Conservation (phyloP, 2,329 filamentous ascomycete genomes). For the Colletotrichum lini region DNA sequence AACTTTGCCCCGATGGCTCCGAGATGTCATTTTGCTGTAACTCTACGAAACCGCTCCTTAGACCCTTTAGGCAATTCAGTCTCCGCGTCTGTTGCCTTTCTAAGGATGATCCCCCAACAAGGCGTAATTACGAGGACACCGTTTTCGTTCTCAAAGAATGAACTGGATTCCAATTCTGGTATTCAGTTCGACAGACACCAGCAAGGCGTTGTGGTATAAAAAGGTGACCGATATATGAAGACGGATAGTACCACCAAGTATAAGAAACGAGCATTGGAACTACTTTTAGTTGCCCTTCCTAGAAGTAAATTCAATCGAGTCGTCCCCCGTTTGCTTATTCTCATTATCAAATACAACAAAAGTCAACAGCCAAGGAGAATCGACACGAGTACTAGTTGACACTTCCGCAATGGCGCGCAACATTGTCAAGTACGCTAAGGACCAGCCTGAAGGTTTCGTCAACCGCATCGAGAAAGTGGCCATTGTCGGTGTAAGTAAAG, state of each 20-base stretch:
- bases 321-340: neutral
- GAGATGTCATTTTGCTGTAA: neutral
- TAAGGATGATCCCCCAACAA: neutral
- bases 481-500: conserved; percentile 61
- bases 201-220: neutral
- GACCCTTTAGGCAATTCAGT: neutral
- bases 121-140: neutral
- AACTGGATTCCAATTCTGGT: neutral
- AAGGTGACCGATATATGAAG: neutral
- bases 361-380: no score
- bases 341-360: neutral
- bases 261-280: neutral
- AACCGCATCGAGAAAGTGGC: conserved; percentile 61
- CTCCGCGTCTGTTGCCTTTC: neutral
- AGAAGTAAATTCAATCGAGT: neutral
- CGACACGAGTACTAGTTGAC: neutral
- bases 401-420: conserved; percentile 21
- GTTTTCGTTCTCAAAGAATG: neutral
- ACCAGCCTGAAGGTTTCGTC: conserved; percentile 54
- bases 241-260: neutral
- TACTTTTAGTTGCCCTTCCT: no score
- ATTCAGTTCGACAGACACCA: neutral
- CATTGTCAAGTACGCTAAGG: conserved; percentile 49
- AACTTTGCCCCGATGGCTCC: neutral
- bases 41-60: neutral